A percentile compares a stretch with the other conserved stretches of the same genome.
These are phyloP conservation scores for Mycena sanguinolenta DNA, from an alignment of 768 basidiomycete genomes.

Conservation along the genomic window DNA sequence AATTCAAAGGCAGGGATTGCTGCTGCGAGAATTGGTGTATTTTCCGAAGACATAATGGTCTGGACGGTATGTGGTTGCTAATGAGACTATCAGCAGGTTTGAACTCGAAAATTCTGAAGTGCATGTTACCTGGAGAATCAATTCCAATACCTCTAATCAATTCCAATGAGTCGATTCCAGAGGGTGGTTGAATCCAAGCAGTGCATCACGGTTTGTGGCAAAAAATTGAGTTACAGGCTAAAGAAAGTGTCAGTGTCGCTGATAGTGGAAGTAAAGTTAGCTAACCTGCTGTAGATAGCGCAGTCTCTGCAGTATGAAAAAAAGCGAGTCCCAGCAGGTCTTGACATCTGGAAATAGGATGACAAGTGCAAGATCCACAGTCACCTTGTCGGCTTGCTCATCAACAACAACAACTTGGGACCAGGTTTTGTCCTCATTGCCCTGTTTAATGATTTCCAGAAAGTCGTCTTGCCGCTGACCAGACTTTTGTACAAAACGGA, in stretches of 20 bases:
- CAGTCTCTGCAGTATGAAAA: slow-evolving; percentile 12
- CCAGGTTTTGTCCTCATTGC: too few relatives aligned
- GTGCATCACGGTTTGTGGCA: slow-evolving; percentile 5
- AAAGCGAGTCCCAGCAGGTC: slow-evolving; percentile 14
- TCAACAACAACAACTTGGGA: neutral
- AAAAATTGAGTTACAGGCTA: slow-evolving; percentile 1
- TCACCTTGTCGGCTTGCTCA: neutral
- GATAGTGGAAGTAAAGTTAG: neutral
- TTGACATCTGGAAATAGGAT: slow-evolving; percentile 4
- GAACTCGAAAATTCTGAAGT: neutral
- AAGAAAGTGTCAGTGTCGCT: slow-evolving; percentile 5
- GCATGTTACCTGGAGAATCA: slow-evolving; percentile 7
- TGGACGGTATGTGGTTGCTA: too few relatives aligned
- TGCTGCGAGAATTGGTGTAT: too few relatives aligned
- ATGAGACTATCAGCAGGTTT: too few relatives aligned
- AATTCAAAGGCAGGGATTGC: slow-evolving; percentile 18
- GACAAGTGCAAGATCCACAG: neutral
- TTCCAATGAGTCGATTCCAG: slow-evolving; percentile 15
- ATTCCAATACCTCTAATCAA: slow-evolving; percentile 1
- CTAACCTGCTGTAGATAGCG: slow-evolving; percentile 14
- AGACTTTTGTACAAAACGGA: slow-evolving; percentile 8
- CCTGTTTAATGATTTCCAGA: too few relatives aligned
- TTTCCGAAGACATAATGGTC: too few relatives aligned
- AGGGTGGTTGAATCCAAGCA: neutral
- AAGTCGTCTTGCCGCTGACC: neutral